Evolutionary conservation across 805 yeast genomes (phyloP), one percentile per base, ranked within the genome.

Genomic region (Candida awuae): DNA sequence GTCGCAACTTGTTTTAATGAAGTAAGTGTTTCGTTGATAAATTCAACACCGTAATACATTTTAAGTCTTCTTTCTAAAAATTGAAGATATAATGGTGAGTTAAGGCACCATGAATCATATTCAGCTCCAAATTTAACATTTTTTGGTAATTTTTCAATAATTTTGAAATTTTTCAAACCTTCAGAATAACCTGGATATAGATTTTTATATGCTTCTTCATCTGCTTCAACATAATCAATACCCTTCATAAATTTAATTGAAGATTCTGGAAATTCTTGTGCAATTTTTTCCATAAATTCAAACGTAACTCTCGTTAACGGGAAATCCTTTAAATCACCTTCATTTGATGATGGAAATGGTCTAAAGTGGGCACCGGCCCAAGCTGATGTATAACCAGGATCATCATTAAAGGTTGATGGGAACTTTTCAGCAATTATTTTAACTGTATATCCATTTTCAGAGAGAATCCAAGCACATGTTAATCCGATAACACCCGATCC

Each of bases 351-450:
- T 6, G 90, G 88, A 42, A 70, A 70, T 3, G 90, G 87, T 49
- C 88, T 65, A 55, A 68, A 80, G 55, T 81, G 87, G 1, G 88
- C 90, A 15, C 90, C 90, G 2, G 87, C 85, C 83, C 84, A 80
- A 3, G 80, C 70, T 0, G 86, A 78, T 6, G 88, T 77, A 31
- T 50, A 56, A 19, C 42, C 47, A 3, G 46, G 43, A 13, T 19
- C 43, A 25, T 28, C 31, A 15, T n/a, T 54, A 43, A 37, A 77
- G 79, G 4, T 83, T 80, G 42, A 39, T 0, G 83, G 83, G 15
- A 76, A 52, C 43, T 68, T 61, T 30, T 59, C 56, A 3, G 67
- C 69, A 3, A 71, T 40, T 17, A 71, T 55, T 3, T 66, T 52
- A 16, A 71, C 66, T 9, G 26, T 14, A 18, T 57, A 15, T 49